These are phyloP conservation scores for Cyclanthera cordifolia DNA, from an alignment of 306 rosid genomes.

Conservation along the genomic window DNA sequence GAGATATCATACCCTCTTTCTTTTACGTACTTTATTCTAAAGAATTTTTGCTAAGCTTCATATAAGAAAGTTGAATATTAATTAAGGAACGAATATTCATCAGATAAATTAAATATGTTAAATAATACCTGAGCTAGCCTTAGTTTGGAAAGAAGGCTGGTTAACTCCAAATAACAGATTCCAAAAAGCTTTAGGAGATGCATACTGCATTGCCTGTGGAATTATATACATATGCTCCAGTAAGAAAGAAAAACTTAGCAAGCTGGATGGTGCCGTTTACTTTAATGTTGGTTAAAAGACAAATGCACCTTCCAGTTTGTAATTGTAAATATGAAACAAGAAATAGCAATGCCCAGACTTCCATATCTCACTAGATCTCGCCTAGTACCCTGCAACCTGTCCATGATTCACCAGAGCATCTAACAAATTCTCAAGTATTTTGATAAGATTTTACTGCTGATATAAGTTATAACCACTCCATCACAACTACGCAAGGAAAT, in stretches of 20 bases:
- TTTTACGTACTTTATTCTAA: background rate
- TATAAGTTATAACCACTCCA: background rate
- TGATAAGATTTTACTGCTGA: background rate
- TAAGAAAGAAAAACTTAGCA: background rate
- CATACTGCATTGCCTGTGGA: slow-evolving; percentile 80
- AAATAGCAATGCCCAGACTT: slow-evolving; percentile 80
- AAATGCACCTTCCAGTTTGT: slow-evolving; percentile 73
- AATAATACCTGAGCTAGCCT: slow-evolving; percentile 36
- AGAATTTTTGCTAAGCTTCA: background rate
- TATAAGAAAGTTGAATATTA: background rate
- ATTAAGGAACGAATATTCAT: slow-evolving; percentile 7
- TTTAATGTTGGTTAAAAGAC: background rate
- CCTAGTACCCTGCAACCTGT: slow-evolving; percentile 93
- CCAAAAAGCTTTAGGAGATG: slow-evolving; percentile 91
- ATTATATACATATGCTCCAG: background rate
- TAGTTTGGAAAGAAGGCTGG: slow-evolving; percentile 51
- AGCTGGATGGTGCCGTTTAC: background rate
- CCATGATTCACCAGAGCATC: slow-evolving; percentile 58
- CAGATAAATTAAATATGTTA: slow-evolving; percentile 13
- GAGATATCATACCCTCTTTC: background rate
- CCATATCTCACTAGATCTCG: slow-evolving; percentile 82
- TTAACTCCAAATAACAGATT: slow-evolving; percentile 58
- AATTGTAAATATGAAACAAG: slow-evolving; percentile 63
- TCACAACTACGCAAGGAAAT: background rate
- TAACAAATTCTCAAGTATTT: slow-evolving; percentile 21